phyloP scores from a whole-genome alignment of 305 asterid species.

The Solanum aculeatissimum region DNA sequence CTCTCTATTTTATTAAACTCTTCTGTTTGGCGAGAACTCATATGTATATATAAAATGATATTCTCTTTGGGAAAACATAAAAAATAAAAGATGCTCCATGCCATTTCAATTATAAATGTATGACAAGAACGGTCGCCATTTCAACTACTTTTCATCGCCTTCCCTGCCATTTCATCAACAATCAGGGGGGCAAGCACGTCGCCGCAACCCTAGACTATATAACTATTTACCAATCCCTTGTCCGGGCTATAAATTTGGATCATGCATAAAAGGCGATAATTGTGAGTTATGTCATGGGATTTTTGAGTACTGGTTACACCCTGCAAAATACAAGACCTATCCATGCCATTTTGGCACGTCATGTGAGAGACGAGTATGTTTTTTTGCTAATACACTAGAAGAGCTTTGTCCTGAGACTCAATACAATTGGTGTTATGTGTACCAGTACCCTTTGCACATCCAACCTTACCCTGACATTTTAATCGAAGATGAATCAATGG shows the following conservation, averaged over 20 bases:
- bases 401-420: constrained; percentile 2
- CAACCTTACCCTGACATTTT: background rate
- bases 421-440: background rate
- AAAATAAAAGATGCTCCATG: too few relatives aligned
- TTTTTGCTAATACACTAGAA: constrained; percentile 15
- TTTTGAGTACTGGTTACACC: constrained; percentile 21
- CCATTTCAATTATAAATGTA: background rate
- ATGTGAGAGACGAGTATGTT: constrained; percentile 14
- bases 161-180: background rate
- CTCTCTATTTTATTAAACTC: too few relatives aligned
- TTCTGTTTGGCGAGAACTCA: too few relatives aligned
- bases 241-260: background rate
- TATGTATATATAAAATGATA: too few relatives aligned
- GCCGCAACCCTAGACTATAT: background rate
- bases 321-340: background rate
- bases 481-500: background rate
- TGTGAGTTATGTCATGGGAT: constrained; percentile 17
- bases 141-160: background rate
- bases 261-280: background rate
- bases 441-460: background rate
- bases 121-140: background rate
- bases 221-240: background rate
- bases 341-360: constrained; percentile 2
- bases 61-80: too few relatives aligned
- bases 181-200: background rate